Base-by-base conservation (phyloP, 345 rosid species). In the Bruguiera parviflora region DNA sequence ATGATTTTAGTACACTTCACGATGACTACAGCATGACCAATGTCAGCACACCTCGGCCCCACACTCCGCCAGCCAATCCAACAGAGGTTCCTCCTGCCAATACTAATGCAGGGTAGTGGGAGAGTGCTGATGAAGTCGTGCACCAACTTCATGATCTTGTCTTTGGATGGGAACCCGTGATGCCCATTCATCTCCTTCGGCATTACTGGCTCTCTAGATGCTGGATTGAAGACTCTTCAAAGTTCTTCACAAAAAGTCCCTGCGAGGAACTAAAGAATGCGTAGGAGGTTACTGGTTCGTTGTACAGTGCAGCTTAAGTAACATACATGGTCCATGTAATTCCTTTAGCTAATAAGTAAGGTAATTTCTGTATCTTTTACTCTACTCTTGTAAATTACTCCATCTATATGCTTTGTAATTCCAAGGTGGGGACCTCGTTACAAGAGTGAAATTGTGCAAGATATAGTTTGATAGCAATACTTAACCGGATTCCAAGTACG, bases 31-130 rank as follows among this genome's bases (percentile, higher is more conserved):
- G 55, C 65, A 74, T 79, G 64, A 73, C 75, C 35, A 73, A 76
- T 53, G 77, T 73, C 62, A 75, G 83, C 77, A 71, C 83, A 6
- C 80, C 87, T 19, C 75, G 28, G 58, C 85, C 92, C 51, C 90
- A 82, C 73, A 87, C 90, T 57, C 89, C 90, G 29, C 86, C 94
- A 32, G 11, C 79, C 22, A 81, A 75, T 71, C 39, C 83, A 22
- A 2, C 81, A 3, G 85, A 89, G 61, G 76, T 63, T 24, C 84
- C 83, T 31, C 56, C 82, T 47, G 70, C 78, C 46, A 71, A 79
- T 59, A 59, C 79, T 67, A 61, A 81, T 2, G 74, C 77, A 35
- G 75, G 71, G 47, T 87, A 73, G 84, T 58, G 16, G 31, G 63
- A 22, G 32, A 65, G 2, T 63, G 35, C 52, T 11, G n/a, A 47